Base-by-base conservation (phyloP, 805 yeast species). In the Torulaspora franciscae region DNA sequence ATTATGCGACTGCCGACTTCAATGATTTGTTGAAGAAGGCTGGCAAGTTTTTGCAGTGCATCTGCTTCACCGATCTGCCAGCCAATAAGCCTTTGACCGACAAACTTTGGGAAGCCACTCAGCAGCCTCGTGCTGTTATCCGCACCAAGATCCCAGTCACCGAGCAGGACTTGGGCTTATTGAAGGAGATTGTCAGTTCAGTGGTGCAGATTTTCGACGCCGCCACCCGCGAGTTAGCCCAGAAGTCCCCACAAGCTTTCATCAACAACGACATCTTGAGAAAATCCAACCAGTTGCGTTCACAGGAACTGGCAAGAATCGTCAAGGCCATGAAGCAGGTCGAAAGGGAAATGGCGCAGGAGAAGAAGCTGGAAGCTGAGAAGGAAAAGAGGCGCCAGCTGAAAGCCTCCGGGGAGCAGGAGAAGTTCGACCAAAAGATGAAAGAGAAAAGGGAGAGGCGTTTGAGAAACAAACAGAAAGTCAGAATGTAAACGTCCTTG, bases 1-100 rank as follows among this genome's bases (percentile, higher is more conserved):
- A 80, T 42, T 52, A 70, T 61, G 49, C 50, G n/a, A 51, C 40
- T 39, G 46, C 52, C n/a, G 72, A 74, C 37, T 62, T 82, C 42
- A 66, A 69, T 24, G 70, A 71, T 26, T 68, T 78, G 25, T 61
- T 80, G 47, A 51, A 57, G 10, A 70, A 68, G 36, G 59, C 76
- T 24, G 70, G 69, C 23, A 58, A 70, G 5, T 67, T 78, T 48
- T 68, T 93, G 58, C 79, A 80, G 59, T 84, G 64, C 59, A 61
- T 93, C 49, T 82, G 95, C 34, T 73, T 89, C 62, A 87, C 96
- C 41, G 99, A 93, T 66, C 83, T 86, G 66, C 81, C 89, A 11
- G 56, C 67, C n/a, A 83, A 73, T 41, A 84, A 78, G 55, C 98
- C 99, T 37, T 70, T 65, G 35, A 62, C 74, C 28, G 69, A 79